phyloP scores from a whole-genome alignment of 2,329 filamentous ascomycete genomes.

The Penicillium verrucosum region DNA sequence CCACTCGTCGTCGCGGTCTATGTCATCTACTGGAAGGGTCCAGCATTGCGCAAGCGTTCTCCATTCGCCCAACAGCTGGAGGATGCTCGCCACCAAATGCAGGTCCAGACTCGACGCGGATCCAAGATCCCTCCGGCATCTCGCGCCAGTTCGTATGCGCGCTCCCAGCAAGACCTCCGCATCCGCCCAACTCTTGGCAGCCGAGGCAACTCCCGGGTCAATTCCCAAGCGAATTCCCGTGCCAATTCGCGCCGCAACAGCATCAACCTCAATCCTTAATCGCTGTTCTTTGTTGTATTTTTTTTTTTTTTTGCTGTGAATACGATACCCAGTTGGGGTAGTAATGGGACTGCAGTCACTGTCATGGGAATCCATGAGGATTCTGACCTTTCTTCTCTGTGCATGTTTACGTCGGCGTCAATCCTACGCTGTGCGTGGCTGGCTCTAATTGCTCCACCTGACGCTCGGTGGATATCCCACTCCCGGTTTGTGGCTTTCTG shows the following conservation, averaged over 20 bases:
- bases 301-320: not conserved
- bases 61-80: constrained; percentile 64
- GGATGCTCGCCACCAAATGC: constrained; percentile 37
- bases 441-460: constrained; percentile 9
- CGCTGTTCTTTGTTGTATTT: not conserved
- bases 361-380: constrained; percentile 9
- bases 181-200: constrained; percentile 37
- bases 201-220: constrained; percentile 33
- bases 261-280: constrained; percentile 1
- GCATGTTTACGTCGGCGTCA: constrained; percentile 20
- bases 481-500: not conserved
- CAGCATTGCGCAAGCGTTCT: constrained; percentile 57
- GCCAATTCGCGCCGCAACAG: constrained; percentile 33
- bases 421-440: constrained; percentile 21
- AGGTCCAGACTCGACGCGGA: constrained; percentile 27
- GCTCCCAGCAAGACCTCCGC: constrained; percentile 39
- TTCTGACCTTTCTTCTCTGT: constrained; percentile 18
- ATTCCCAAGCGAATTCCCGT: constrained; percentile 33
- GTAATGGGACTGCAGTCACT: not conserved
- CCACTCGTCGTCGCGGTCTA: constrained; percentile 63
- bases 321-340: not conserved
- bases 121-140: constrained; percentile 37
- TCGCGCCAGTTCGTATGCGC: constrained; percentile 39
- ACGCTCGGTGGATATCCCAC: not conserved
- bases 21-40: constrained; percentile 64